Base-by-base conservation (phyloP, 257 asterid species). In the Ballota nigra region DNA sequence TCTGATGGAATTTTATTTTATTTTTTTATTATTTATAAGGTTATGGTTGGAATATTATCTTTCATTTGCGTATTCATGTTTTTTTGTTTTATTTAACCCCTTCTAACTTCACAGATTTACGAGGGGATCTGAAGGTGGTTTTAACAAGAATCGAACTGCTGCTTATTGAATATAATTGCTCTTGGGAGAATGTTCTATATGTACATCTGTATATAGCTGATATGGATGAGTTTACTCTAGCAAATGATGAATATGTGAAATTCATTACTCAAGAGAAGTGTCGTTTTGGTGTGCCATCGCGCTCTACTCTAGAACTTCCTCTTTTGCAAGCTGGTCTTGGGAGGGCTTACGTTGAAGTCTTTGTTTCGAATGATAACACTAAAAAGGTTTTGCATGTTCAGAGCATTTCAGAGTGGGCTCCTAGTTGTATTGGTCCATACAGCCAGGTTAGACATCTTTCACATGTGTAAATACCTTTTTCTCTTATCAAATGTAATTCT, bases 351-450 rank as follows among this genome's bases (percentile, higher is more conserved):
- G 63, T 94, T 70, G 99, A 94, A 89, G 97, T 91, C 45, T 70
- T 94, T 82, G 97, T 88, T 70, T 87, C 97, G 53, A 80, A 59
- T 28, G 96, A 89, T 83, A 75, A 76, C 58, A 72, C 79, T 40
- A 94, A 94, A 84, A 89, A 82, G 63, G 99, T 94, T 75, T 84
- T 94, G 86, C 99, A 94, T 69, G 97, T 94, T 40, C 99, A 94
- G 64, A 94, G 99, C 80, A 88, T 94, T 72, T 94, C 99, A 41
- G 85, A 87, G 84, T 91, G 99, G 99, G 99, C 99, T 75, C 99
- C 97, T 71, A 91, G 99, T 74, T 94, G 99, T 76, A 94, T 94
- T 47, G 99, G 99, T 79, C 97, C 99, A 22, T 94, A 94, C 82
- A 94, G 97, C 80, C 99, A 94, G 98, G 98, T 93, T 73, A 69